Base-by-base conservation (phyloP, 1,284 basidiomycete genomes). In the Wolfiporia cocos region DNA sequence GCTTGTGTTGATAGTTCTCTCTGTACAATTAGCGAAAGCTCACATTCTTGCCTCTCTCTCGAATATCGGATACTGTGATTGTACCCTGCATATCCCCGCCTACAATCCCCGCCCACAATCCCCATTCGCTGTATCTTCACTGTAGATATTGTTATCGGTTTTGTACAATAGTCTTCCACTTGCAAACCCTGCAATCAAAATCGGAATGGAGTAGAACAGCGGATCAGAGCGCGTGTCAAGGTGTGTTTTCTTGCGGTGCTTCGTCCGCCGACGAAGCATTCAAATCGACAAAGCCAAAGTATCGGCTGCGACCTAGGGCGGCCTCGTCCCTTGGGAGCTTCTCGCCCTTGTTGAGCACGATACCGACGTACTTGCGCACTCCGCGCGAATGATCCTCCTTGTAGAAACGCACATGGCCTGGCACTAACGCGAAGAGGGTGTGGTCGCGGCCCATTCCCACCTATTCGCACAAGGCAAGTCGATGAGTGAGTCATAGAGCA, bases 391-490 rank as follows among this genome's bases (percentile, higher is more conserved):
- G 78, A 44, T 79, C 78, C 57, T 79, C 66, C 59, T 78, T 82
- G 79, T 95, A 97, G 67, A 92, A 97, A 38, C 90, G 86, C 39
- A 97, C 88, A 61, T 78, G 92, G 15, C 93, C 93, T 0, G 93
- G 92, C 15, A 83, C 81, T 11, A 79, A 73, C 15, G 93, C 92
- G 59, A 84, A 95, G 43, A 97, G 73, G 0, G 94, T 97, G 63
- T 94, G 90, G 65, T 97, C 93, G 47, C 85, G 80, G 21, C 93
- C 94, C 58, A 90, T 85, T 49, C 81, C 81, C 44, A 96, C 90
- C 89, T 92, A 55, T 28, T 39, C 40, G 39, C 11, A 42, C 47
- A 57, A 3, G 17, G n/a, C 23, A 36, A 29, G 31, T 6, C 14
- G 22, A 23, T 19, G 12, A 21, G 24, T 10, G 31, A 34, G 29